phyloP scores from a whole-genome alignment of 2,329 filamentous ascomycete species.

The Fusarium sp. region DNA sequence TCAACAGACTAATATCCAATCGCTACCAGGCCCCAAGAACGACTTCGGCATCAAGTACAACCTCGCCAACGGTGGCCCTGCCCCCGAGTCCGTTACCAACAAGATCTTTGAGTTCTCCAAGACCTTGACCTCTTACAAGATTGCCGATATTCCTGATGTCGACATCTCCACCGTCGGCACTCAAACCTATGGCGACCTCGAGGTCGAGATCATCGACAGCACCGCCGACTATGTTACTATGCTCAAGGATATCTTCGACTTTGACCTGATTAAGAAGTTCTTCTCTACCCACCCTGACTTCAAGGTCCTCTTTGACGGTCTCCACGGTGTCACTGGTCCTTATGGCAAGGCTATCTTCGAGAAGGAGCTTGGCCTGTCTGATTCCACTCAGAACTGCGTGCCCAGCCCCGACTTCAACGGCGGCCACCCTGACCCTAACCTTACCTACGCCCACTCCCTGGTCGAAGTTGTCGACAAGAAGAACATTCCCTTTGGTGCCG shows the following conservation, averaged over 20 bases:
- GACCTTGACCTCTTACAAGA: conserved; percentile 91
- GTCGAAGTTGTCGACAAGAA: conserved; percentile 95
- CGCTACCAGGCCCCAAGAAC: conserved; percentile 80
- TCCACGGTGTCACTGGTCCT: conserved; percentile 94
- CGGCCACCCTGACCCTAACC: conserved; percentile 97
- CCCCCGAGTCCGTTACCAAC: conserved; percentile 96
- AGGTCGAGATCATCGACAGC: conserved; percentile 96
- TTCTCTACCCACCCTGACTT: conserved; percentile 89
- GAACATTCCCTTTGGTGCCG: conserved; percentile 94
- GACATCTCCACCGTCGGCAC: conserved; percentile 88
- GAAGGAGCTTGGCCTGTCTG: conserved; percentile 87
- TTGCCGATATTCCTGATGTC: conserved; percentile 87
- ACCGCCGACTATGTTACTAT: conserved; percentile 92
- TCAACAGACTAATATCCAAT: not conserved
- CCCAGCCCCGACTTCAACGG: conserved; percentile 96
- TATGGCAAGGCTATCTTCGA: conserved; percentile 97
- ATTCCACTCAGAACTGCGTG: conserved; percentile 88
- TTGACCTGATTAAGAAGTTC: conserved; percentile 95
- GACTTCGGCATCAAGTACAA: conserved; percentile 99
- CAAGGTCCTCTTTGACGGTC: conserved; percentile 95
- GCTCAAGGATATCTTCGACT: conserved; percentile 99
- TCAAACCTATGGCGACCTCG: conserved; percentile 85
- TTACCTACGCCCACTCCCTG: conserved; percentile 95
- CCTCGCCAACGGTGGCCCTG: conserved; percentile 93
- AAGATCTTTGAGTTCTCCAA: conserved; percentile 97